Conservation (phyloP, 1,284 basidiomycete genomes). For the Cutaneotrichosporon spelunceum region DNA sequence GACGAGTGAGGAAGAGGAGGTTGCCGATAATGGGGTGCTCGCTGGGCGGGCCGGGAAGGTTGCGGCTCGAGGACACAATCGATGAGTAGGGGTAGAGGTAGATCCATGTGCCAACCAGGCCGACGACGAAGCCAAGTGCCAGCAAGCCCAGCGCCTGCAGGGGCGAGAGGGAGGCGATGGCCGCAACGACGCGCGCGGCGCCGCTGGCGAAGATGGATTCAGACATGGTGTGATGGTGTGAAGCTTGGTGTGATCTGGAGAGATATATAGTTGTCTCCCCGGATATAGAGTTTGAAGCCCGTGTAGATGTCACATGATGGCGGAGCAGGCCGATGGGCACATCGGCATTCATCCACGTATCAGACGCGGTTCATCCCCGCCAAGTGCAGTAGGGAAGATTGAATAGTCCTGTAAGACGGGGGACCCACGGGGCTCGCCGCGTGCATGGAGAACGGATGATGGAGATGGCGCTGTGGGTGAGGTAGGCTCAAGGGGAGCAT, state of each 20-base stretch:
- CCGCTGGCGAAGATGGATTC: not conserved
- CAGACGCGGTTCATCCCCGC: no score
- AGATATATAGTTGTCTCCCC: not conserved
- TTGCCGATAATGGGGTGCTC: constrained; percentile 8
- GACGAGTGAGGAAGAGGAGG: not conserved
- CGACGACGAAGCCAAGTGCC: not conserved
- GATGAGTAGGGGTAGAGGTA: constrained; percentile 5
- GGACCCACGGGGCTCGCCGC: not conserved
- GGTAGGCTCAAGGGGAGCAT: not conserved
- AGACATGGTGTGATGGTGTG: not conserved
- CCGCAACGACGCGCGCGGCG: not conserved
- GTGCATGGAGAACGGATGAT: not conserved
- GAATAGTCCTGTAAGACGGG: not conserved
- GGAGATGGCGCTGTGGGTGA: not conserved
- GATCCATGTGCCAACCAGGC: not conserved
- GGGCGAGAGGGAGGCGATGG: not conserved
- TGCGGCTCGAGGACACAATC: not conserved
- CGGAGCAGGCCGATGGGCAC: not conserved
- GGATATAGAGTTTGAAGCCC: not conserved
- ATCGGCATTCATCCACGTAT: not conserved
- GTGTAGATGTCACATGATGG: not conserved
- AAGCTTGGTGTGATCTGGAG: not conserved
- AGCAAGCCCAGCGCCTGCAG: not conserved
- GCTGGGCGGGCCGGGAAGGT: constrained; percentile 6
- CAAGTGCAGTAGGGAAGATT: not conserved